Base-by-base conservation (phyloP, 2,329 filamentous ascomycete genomes). In the Botryosphaeria agaves region DNA sequence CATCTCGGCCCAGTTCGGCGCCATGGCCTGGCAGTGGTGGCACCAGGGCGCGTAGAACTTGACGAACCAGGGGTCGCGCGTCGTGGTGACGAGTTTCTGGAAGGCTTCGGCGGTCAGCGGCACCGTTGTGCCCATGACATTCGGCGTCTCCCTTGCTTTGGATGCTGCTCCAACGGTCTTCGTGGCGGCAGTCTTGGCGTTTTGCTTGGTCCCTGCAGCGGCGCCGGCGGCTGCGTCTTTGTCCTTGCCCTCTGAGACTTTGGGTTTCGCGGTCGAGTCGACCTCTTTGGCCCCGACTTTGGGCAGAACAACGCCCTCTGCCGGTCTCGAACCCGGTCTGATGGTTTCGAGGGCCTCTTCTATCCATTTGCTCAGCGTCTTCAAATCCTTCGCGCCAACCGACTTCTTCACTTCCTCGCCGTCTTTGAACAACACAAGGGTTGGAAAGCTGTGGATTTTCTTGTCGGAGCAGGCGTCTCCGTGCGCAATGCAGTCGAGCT, bases 11-110 rank as follows among this genome's bases (percentile, higher is more conserved):
- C 89, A 98, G 39, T 74, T 84, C 3, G 89, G 80, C 20, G 79
- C 82, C 66, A 98, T 73, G 21, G 81, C 81, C 56, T 93, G 81
- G 55, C 91, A 98, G 56, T 98, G 89, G 42, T 76, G 73, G 53
- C 89, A 98, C 89, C 87, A 95, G 5, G 89, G 91, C 12, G 83
- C 85, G 51, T 94, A 95, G 52, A 98, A 95, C 55, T 98, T 98
- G 64, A 98, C 74, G 48, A 98, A 94, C 89, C 89, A 98, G 5
- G 85, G 77, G 38, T 95, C 84, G 38, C 80, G 72, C 0, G 83
- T 84, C 50, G 76, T 79, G 3, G 83, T 92, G 28, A 98, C 85
- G 21, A 77, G 62, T 34, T 70, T 73, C 49, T 91, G 77, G 59
- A 98, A 98, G 38, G 64, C 81, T 48, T 94, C 84, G 0, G 80